Conservation (phyloP, 306 rosid species). For the Trifolium dubium region DNA sequence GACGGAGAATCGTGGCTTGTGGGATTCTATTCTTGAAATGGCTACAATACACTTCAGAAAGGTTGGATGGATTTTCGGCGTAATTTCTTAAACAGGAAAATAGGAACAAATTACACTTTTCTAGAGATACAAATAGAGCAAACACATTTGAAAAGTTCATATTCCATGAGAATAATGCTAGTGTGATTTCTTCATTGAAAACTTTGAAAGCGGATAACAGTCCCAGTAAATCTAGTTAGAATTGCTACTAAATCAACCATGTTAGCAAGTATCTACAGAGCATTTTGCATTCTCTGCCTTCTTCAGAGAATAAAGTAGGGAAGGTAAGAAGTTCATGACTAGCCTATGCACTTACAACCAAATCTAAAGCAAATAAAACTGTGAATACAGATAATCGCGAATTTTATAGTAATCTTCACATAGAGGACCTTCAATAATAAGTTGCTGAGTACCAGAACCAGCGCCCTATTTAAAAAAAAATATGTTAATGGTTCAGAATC, state of each 20-base stretch:
- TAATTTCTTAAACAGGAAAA: too few relatives aligned
- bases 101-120: too few relatives aligned
- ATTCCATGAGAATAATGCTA: neutral
- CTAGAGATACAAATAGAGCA: neutral
- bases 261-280: constrained; percentile 17
- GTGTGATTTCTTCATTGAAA: constrained; percentile 24
- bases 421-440: constrained; percentile 87
- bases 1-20: neutral
- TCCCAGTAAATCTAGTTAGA: constrained; percentile 17
- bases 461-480: constrained; percentile 60
- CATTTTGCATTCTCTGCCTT: constrained; percentile 12
- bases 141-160: neutral
- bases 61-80: neutral
- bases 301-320: constrained; percentile 19
- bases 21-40: too few relatives aligned
- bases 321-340: constrained; percentile 29
- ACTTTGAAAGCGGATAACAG: neutral
- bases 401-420: constrained; percentile 91
- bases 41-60: neutral
- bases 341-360: constrained; percentile 25
- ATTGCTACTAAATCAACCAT: constrained; percentile 6
- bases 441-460: constrained; percentile 87
- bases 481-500: constrained; percentile 30
- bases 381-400: constrained; percentile 77
- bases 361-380: constrained; percentile 77